phyloP scores from a whole-genome alignment of 257 asterid species.

The Primulina huaijiensis region DNA sequence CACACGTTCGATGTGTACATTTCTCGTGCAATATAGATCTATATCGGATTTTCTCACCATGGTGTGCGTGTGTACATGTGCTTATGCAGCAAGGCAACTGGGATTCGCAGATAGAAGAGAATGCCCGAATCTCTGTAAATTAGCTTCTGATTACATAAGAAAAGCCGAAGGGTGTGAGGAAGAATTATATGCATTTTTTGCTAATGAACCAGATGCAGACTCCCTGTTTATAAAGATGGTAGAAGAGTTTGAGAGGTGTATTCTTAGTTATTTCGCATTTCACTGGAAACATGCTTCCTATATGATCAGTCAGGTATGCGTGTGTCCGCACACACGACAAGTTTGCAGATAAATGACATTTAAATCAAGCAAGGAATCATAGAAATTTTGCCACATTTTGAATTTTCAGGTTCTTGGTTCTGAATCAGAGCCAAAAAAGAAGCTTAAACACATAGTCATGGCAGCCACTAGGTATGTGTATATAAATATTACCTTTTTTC shows the following conservation, averaged over 20 bases:
- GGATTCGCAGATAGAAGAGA: slow-evolving; percentile 71
- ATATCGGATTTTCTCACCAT: background rate
- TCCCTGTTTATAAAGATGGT: slow-evolving; percentile 86
- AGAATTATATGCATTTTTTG: slow-evolving; percentile 64
- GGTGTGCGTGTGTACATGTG: slow-evolving; percentile 14
- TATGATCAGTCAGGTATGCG: slow-evolving; percentile 78
- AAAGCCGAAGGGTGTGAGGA: slow-evolving; percentile 80
- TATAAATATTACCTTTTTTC: background rate
- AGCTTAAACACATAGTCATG: slow-evolving; percentile 81
- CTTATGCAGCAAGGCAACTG: slow-evolving; percentile 79
- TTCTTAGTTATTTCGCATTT: slow-evolving; percentile 86
- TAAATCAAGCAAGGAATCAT: background rate
- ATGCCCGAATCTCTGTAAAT: slow-evolving; percentile 74
- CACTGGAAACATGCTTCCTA: slow-evolving; percentile 79
- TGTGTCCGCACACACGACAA: background rate
- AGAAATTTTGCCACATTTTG: slow-evolving; percentile 1
- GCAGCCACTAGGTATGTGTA: slow-evolving; percentile 77
- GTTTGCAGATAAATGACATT: background rate
- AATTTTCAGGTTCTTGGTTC: slow-evolving; percentile 61
- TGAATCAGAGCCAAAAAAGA: slow-evolving; percentile 76
- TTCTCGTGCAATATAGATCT: background rate
- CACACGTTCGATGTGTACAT: background rate
- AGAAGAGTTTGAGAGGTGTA: slow-evolving; percentile 86
- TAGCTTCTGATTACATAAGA: slow-evolving; percentile 80
- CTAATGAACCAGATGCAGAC: slow-evolving; percentile 66